These are phyloP conservation scores for Globisporangium canariense DNA, from an alignment of 352 stramenopile genomes.

Conservation along the genomic window DNA sequence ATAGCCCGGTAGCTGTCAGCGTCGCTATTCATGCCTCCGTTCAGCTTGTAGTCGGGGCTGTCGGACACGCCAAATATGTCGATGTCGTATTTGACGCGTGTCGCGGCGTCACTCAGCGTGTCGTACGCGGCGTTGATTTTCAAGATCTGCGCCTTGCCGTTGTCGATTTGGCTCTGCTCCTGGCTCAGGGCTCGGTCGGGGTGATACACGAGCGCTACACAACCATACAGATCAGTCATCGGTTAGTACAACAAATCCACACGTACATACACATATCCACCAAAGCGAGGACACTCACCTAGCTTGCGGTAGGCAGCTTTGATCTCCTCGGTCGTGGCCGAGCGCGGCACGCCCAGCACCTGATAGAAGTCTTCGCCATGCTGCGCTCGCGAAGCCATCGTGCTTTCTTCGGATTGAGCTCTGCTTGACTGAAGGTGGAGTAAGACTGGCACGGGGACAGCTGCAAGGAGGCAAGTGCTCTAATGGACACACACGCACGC, in stretches of 20 bases:
- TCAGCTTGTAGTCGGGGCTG: constrained; percentile 26
- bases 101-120: constrained; percentile 42
- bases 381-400: constrained; percentile 17
- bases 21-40: not conserved
- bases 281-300: constrained; percentile 20
- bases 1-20: constrained; percentile 56
- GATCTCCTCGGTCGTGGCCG: constrained; percentile 65
- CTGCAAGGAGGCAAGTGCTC: not conserved
- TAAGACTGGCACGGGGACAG: too few relatives aligned
- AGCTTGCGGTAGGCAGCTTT: constrained; percentile 76
- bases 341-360: constrained; percentile 58
- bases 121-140: constrained; percentile 78
- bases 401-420: not conserved
- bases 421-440: not conserved
- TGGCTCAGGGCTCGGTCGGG: constrained; percentile 54
- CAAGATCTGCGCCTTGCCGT: constrained; percentile 49
- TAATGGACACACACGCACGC: not conserved
- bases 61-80: constrained; percentile 63
- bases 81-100: constrained; percentile 64
- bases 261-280: constrained; percentile 4
- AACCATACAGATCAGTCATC: not conserved
- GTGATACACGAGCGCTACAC: constrained; percentile 62
- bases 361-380: constrained; percentile 46
- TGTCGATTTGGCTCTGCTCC: constrained; percentile 17
- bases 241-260: not conserved